These are phyloP conservation scores for Besnoitia besnoiti DNA, from an alignment of 169 alveolate species.

Conservation along the genomic window DNA sequence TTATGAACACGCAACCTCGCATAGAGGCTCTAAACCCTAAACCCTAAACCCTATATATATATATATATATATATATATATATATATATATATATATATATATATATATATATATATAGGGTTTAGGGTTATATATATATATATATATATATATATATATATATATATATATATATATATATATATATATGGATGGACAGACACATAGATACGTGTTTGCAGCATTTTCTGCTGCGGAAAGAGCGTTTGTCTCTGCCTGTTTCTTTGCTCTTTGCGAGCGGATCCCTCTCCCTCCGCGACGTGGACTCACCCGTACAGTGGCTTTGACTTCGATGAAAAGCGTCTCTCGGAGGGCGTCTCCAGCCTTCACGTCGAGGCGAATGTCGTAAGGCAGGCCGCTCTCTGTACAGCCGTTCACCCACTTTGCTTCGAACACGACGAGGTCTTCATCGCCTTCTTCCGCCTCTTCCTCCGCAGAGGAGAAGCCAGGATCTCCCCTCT, in stretches of 20 bases:
- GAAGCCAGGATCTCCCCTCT: background rate
- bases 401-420: constrained; percentile 19
- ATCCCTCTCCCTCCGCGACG: too few species aligned
- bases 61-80: too few species aligned
- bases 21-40: background rate
- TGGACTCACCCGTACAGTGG: background rate
- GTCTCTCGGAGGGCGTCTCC: background rate
- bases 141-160: background rate
- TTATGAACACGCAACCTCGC: background rate
- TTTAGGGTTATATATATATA: background rate
- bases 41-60: background rate
- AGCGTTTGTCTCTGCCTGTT: too few species aligned
- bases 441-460: background rate
- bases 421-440: background rate
- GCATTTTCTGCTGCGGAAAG: too few species aligned
- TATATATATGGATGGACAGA: background rate
- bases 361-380: background rate
- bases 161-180: background rate
- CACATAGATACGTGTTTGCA: background rate
- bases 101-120: background rate
- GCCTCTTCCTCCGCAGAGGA: background rate
- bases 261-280: too few species aligned
- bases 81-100: background rate
- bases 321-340: background rate
- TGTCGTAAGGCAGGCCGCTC: constrained; percentile 21